A percentile compares a stretch with the other conserved stretches of the same genome.
These are phyloP conservation scores for Malania oleifera DNA, from an alignment of 164 flowering plant genomes.

Conservation along the genomic window DNA sequence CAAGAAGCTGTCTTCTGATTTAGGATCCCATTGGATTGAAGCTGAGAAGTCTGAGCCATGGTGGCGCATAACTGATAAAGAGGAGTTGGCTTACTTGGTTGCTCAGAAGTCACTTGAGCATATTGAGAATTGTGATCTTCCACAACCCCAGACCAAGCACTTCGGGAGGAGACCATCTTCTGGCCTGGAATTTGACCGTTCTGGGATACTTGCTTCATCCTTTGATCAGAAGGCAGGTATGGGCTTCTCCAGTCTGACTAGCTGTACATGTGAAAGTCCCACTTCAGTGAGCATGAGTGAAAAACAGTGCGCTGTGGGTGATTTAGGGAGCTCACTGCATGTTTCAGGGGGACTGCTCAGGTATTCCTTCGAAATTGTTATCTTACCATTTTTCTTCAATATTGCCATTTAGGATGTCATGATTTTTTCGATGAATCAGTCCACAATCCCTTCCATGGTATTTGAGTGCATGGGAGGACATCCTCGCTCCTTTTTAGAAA, in stretches of 20 bases:
- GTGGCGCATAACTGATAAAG: constrained; percentile 48
- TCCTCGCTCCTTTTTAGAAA: too few species aligned
- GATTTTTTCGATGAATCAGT: background rate
- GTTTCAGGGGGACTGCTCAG: constrained; percentile 29
- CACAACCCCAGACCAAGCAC: constrained; percentile 31
- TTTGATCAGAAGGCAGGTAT: constrained; percentile 19
- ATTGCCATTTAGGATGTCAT: background rate
- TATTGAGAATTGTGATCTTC: constrained; percentile 55
- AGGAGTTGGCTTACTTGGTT: constrained; percentile 46
- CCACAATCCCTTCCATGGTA: too few species aligned
- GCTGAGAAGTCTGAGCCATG: constrained; percentile 40
- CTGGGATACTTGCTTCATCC: constrained; percentile 15
- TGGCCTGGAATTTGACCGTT: constrained; percentile 22
- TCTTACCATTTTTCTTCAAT: background rate
- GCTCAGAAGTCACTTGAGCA: constrained; percentile 39
- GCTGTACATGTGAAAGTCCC: constrained; percentile 13
- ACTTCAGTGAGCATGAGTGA: constrained; percentile 18
- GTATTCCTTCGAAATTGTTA: constrained; percentile 19
- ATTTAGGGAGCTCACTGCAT: constrained; percentile 14
- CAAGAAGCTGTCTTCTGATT: constrained; percentile 24
- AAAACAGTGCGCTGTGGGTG: constrained; percentile 16
- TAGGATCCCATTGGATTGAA: constrained; percentile 32
- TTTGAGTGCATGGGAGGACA: too few species aligned
- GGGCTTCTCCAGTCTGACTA: constrained; percentile 7
- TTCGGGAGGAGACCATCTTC: constrained; percentile 17